phyloP scores from a whole-genome alignment of 768 basidiomycete genomes.

The Auriscalpium microsporum region DNA sequence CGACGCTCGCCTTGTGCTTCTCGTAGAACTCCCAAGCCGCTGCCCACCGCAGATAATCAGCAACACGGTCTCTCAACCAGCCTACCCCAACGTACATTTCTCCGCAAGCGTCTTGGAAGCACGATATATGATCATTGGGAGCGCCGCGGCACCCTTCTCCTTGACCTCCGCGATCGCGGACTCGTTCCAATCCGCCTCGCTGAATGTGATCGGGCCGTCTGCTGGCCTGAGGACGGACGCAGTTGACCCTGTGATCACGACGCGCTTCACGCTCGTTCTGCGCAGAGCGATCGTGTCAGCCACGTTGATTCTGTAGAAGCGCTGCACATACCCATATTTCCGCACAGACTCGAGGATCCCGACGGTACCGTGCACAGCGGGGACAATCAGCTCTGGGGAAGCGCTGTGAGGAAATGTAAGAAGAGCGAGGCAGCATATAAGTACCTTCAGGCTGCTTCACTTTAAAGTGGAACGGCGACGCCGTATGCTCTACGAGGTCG shows the following conservation, averaged over 20 bases:
- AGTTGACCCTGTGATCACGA: conserved; percentile 35
- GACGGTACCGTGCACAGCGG: conserved; percentile 33
- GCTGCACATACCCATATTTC: conserved; percentile 21
- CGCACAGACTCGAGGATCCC: conserved; percentile 25
- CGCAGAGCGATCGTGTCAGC: neutral
- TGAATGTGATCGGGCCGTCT: neutral
- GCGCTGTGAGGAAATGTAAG: too few species aligned
- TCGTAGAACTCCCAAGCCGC: conserved; percentile 28
- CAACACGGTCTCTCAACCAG: conserved; percentile 2
- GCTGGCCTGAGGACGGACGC: conserved; percentile 20
- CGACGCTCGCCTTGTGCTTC: conserved; percentile 17
- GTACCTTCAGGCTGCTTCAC: conserved; percentile 15
- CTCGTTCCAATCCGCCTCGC: conserved; percentile 26
- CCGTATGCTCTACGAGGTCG: conserved; percentile 29
- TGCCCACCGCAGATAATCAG: conserved; percentile 1
- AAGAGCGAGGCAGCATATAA: neutral
- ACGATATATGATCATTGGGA: conserved; percentile 35
- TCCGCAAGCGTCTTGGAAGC: conserved; percentile 64
- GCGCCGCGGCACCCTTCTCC: conserved; percentile 38
- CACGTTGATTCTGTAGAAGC: neutral
- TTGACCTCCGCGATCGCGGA: conserved; percentile 24
- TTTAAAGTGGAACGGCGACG: conserved; percentile 24
- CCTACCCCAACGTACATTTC: conserved; percentile 27
- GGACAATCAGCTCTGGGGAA: conserved; percentile 24
- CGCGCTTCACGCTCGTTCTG: conserved; percentile 29